These are phyloP conservation scores for Botrytis aclada DNA, from an alignment of 2,329 filamentous ascomycete species.

Conservation along the genomic window DNA sequence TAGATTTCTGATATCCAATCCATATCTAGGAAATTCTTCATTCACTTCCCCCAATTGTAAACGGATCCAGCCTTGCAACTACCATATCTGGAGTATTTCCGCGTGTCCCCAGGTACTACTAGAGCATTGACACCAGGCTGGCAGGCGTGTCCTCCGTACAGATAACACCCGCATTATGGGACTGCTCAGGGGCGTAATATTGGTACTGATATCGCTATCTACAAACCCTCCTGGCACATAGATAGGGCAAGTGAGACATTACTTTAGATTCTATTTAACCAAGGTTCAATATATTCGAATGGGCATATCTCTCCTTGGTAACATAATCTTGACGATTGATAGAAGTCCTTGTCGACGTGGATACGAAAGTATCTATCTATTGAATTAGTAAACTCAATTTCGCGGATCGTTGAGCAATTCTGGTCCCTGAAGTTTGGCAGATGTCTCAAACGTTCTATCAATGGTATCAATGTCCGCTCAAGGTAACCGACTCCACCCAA, in stretches of 20 bases:
- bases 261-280: not conserved
- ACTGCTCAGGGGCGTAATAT: not conserved
- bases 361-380: not conserved
- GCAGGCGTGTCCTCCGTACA: conserved; percentile 2
- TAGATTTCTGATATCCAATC: not conserved
- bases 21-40: not conserved
- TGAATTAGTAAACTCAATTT: not conserved
- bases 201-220: conserved; percentile 3
- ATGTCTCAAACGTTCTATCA: not conserved
- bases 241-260: conserved; percentile 8
- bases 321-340: conserved; percentile 18
- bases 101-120: not conserved
- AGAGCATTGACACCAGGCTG: conserved; percentile 13
- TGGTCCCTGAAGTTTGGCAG: not conserved
- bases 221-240: not conserved
- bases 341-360: not conserved
- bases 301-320: conserved; percentile 11
- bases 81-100: not conserved
- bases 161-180: not conserved
- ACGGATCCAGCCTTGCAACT: not conserved
- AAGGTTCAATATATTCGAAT: conserved; percentile 7
- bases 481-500: not conserved
- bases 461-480: not conserved
- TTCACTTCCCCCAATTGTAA: not conserved
- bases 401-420: not conserved